phyloP scores from a whole-genome alignment of 345 rosid genomes.

The Hypericum androsaemum region DNA sequence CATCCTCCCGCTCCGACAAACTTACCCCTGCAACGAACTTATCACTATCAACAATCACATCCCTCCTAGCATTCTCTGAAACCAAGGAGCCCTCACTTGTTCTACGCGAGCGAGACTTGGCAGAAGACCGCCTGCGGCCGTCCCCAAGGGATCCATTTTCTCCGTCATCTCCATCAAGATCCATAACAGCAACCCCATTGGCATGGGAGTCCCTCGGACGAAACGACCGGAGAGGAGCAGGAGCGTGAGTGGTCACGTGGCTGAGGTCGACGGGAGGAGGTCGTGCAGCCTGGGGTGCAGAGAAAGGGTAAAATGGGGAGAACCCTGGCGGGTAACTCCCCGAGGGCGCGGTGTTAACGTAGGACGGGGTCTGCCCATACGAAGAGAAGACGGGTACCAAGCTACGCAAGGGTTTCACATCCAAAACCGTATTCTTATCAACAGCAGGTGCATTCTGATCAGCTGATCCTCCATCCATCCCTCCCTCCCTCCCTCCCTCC shows the following conservation, averaged over 20 bases:
- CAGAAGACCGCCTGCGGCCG: slow-evolving; percentile 3
- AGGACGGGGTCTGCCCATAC: slow-evolving; percentile 31
- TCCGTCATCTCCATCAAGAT: not conserved
- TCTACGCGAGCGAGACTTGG: slow-evolving; percentile 12
- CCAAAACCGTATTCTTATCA: slow-evolving; percentile 60
- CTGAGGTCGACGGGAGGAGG: slow-evolving; percentile 29
- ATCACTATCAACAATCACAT: no score
- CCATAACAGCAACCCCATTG: slow-evolving; percentile 18
- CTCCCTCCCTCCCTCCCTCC: no score
- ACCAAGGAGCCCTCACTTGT: not conserved
- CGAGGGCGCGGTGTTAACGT: slow-evolving; percentile 37
- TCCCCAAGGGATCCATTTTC: slow-evolving; percentile 1
- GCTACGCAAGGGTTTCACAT: slow-evolving; percentile 68
- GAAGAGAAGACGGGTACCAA: slow-evolving; percentile 52
- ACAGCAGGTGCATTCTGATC: no score
- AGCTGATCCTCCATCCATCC: no score
- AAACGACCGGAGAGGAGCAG: slow-evolving; percentile 49
- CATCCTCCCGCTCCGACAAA: no score
- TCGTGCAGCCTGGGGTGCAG: slow-evolving; percentile 16
- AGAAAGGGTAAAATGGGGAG: slow-evolving; percentile 60
- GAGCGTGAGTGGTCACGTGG: slow-evolving; percentile 25
- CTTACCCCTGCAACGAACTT: no score
- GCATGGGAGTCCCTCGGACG: slow-evolving; percentile 16
- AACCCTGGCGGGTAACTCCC: slow-evolving; percentile 63
- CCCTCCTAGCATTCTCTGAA: slow-evolving; percentile 9